Evolutionary conservation across 257 asterid species (phyloP).

Genomic region (Euphrasia confusa): DNA sequence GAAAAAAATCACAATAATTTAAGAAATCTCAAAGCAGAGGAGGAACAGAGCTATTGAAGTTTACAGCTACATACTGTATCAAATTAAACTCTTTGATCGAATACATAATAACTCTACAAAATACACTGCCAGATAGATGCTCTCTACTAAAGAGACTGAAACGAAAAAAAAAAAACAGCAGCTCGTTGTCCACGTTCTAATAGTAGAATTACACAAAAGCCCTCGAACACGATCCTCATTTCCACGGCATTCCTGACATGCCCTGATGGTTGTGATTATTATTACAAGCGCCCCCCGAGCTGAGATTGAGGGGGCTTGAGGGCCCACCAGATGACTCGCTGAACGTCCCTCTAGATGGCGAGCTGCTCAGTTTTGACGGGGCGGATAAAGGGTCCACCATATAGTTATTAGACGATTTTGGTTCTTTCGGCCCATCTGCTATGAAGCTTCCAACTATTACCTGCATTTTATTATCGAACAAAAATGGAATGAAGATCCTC

Average conservation of each 20-base stretch:
- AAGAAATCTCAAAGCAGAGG: no score
- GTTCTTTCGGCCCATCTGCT: slow-evolving; percentile 36
- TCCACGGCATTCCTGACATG: slow-evolving; percentile 41
- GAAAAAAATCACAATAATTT: no score
- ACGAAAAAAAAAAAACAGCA: background rate
- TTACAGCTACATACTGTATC: no score
- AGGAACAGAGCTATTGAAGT: no score
- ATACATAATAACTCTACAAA: slow-evolving; percentile 19
- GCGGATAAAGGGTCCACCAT: slow-evolving; percentile 31
- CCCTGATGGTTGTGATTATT: slow-evolving; percentile 30
- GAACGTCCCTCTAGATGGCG: slow-evolving; percentile 45
- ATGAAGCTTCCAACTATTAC: slow-evolving; percentile 50
- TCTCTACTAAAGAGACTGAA: background rate
- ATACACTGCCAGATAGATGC: slow-evolving; percentile 16
- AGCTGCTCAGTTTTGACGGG: slow-evolving; percentile 41
- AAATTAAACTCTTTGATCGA: background rate
- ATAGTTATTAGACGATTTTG: slow-evolving; percentile 29
- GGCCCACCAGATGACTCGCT: slow-evolving; percentile 48
- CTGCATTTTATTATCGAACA: slow-evolving; percentile 25
- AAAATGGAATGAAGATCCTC: background rate
- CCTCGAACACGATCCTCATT: slow-evolving; percentile 24
- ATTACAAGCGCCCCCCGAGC: slow-evolving; percentile 40
- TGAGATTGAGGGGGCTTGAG: slow-evolving; percentile 45
- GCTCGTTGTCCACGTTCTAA: slow-evolving; percentile 20
- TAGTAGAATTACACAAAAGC: slow-evolving; percentile 18